A percentile compares a stretch with the other conserved stretches of the same genome.
Evolutionary conservation across 2,329 filamentous ascomycete species (phyloP).

Genomic region (Arthrobotrys iridis): DNA sequence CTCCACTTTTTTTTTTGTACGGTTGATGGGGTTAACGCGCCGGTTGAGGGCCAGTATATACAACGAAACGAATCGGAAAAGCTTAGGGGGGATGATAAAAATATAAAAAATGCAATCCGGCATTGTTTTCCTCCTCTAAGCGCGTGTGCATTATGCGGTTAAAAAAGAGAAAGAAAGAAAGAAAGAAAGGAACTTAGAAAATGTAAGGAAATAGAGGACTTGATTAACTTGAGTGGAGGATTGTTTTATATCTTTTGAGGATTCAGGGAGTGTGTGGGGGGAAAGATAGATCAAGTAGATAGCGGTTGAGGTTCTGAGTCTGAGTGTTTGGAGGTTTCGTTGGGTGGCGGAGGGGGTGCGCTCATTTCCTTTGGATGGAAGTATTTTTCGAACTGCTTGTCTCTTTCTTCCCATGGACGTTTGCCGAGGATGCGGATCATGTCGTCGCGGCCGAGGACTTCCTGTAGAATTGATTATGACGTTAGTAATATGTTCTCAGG

Average conservation of each 20-base stretch:
- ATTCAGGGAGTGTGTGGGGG: neutral
- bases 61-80: conserved; percentile 10
- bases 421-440: conserved; percentile 87
- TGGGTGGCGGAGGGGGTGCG: conserved; percentile 67
- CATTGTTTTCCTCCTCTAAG: neutral
- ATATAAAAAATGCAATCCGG: conserved; percentile 8
- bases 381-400: conserved; percentile 92
- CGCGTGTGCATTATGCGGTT: neutral
- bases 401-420: conserved; percentile 79
- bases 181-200: neutral
- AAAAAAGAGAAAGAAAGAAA: neutral
- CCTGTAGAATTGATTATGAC: conserved; percentile 60
- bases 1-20: neutral
- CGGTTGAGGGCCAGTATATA: neutral
- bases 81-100: neutral
- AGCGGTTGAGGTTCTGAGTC: conserved; percentile 52
- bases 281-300: neutral
- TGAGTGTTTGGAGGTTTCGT: conserved; percentile 51
- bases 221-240: conserved; percentile 18
- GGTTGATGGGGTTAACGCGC: no score
- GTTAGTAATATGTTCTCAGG: neutral
- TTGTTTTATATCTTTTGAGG: neutral
- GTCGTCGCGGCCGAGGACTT: conserved; percentile 90
- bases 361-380: conserved; percentile 73
- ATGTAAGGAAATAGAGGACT: no score